These are phyloP conservation scores for Metschnikowia sp. DNA, from an alignment of 805 yeast genomes.

Conservation along the genomic window DNA sequence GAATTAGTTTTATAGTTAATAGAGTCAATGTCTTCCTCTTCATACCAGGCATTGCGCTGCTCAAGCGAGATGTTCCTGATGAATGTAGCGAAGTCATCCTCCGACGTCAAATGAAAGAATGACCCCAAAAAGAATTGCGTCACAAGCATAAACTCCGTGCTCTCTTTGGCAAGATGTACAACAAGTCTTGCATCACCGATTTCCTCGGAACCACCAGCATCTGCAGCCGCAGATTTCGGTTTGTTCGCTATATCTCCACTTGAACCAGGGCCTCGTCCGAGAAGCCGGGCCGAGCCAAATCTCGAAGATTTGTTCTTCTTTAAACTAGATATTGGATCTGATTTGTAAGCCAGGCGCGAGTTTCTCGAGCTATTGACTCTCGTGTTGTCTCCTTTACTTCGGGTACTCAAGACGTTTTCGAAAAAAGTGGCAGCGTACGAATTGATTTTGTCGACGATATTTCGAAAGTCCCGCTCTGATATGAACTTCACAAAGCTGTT, in stretches of 20 bases:
- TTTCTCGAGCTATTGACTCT: conserved; percentile 5
- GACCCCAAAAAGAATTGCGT: conserved; percentile 39
- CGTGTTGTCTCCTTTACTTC: conserved; percentile 17
- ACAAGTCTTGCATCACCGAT: conserved; percentile 33
- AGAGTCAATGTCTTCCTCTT: conserved; percentile 24
- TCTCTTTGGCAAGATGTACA: conserved; percentile 33
- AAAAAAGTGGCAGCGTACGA: conserved; percentile 25
- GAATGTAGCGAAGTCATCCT: conserved; percentile 29
- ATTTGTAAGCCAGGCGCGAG: conserved; percentile 8
- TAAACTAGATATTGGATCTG: conserved; percentile 9
- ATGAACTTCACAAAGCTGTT: conserved; percentile 53
- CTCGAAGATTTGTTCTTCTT: conserved; percentile 14
- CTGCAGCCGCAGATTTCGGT: conserved; percentile 7
- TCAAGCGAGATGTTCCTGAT: conserved; percentile 26
- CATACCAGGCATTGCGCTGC: conserved; percentile 28
- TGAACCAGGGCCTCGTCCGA: conserved; percentile 10
- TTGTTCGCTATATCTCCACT: conserved; percentile 6
- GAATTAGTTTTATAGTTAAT: conserved; percentile 45
- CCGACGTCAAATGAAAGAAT: conserved; percentile 39
- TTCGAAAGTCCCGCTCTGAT: conserved; percentile 45
- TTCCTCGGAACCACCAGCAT: conserved; percentile 14
- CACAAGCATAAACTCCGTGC: conserved; percentile 32
- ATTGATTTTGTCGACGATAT: conserved; percentile 44
- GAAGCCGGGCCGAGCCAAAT: conserved; percentile 18
- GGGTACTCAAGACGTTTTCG: conserved; percentile 22